Percentiles rank a stretch among this genome's conserved stretches.
Conservation (phyloP, 305 asterid genomes). For the Solanum hybrid region DNA sequence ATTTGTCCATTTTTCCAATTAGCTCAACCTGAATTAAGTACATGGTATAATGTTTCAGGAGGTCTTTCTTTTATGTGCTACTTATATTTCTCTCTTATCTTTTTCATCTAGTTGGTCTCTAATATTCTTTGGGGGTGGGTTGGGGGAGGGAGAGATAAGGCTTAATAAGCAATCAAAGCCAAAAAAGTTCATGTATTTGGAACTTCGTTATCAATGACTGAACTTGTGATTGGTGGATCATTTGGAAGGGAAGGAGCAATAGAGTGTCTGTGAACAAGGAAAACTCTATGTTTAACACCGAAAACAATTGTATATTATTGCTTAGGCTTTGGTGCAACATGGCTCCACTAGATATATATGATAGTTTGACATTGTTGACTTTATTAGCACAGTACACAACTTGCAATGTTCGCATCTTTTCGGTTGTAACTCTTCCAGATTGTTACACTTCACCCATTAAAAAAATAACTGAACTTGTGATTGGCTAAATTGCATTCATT, state of each 20-base stretch:
- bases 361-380: neutral
- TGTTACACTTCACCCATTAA: neutral
- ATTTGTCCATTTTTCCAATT: neutral
- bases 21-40: neutral
- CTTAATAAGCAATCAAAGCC: neutral
- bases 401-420: neutral
- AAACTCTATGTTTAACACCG: neutral
- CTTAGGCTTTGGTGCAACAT: neutral
- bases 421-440: neutral
- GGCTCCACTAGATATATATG: neutral
- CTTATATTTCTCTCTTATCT: neutral
- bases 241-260: neutral
- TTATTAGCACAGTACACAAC: neutral
- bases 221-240: neutral
- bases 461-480: neutral
- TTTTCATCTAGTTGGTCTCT: neutral
- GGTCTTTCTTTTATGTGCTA: neutral
- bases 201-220: neutral
- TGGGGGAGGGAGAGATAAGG: neutral
- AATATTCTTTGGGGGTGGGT: neutral
- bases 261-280: neutral
- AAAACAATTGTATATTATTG: neutral
- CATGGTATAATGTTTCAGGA: neutral
- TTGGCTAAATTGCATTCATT: neutral
- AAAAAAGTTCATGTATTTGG: neutral